Base-by-base conservation (phyloP, 176 grass and related monocot species). In the Eleusine coracana region DNA sequence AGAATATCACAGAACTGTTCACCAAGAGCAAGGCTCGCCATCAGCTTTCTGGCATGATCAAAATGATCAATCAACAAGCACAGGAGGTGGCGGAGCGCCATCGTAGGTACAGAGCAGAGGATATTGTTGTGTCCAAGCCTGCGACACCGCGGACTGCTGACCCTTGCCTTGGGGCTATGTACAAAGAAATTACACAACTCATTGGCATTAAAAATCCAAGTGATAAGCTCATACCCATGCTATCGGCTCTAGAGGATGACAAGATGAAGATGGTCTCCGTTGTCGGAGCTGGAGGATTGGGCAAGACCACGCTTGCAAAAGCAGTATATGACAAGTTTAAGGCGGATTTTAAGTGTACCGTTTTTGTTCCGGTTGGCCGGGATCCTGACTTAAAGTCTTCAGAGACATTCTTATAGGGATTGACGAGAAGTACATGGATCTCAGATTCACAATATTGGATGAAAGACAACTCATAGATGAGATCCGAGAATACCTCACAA, bases 261-360 rank as follows among this genome's bases (percentile, higher is more conserved):
- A 10, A 59, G 7, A 18, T 42, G 6, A 76, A n/a, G 55, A 27
- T 25, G 2, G 10, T 61, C 1, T 77, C 75, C 10, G 6, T 64
- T 11, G 37, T 46, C 10, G 58, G 75, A 17, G 1, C 8, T 63
- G 75, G 58, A 27, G 75, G 58, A 17, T 41, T 77, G 1, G 75
- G 56, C 56, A 77, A 76, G 54, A 76, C 73, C 5, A 75, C 73
- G 6, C 31, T 75, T 75, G 51, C 31, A 1, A 75, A 75, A 58
- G 51, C 31, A 58, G 51, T 58, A 4, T 75, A 58, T 59, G 73
- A 75, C 0, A 40, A 58, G 31, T 0, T 77, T 17, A 41, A 62
- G 1, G 0, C 0, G 0, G 5, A 62, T 7, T 77, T 59, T 34
- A 2, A 16, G 7, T 72, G 73, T 27, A 11, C 3, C 0, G 31